Evolutionary conservation across 1,284 basidiomycete species (phyloP).

Genomic region (Leccinum pachyderme): DNA sequence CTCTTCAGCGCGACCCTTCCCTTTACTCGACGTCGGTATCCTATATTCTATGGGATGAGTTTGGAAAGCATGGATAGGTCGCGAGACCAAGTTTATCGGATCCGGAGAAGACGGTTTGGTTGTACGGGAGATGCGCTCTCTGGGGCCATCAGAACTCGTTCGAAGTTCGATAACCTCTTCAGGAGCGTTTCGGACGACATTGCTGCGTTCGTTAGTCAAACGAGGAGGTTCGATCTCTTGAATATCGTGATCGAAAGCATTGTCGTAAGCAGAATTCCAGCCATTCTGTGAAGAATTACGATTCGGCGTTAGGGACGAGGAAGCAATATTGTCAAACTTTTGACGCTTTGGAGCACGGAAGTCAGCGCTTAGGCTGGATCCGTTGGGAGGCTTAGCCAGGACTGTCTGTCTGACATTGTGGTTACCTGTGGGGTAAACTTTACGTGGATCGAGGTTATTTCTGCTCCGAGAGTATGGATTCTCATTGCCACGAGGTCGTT

Average conservation of each 20-base stretch:
- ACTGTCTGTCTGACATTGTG: conserved; percentile 25
- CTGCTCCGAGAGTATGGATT: conserved; percentile 19
- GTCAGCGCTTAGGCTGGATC: not conserved
- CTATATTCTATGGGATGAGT: conserved; percentile 16
- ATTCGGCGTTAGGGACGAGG: not conserved
- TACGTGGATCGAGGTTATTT: conserved; percentile 1
- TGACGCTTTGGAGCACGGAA: conserved; percentile 23
- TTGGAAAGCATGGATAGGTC: conserved; percentile 19
- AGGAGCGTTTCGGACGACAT: conserved; percentile 11
- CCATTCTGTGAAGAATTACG: conserved; percentile 6
- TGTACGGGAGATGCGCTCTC: conserved; percentile 15
- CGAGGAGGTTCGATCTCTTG: conserved; percentile 15
- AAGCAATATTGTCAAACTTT: conserved; percentile 15
- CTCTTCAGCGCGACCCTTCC: conserved; percentile 24
- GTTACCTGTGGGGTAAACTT: conserved; percentile 17
- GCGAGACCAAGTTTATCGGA: conserved; percentile 8
- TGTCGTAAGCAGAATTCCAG: not conserved
- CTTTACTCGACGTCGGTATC: conserved; percentile 15
- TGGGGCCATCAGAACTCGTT: conserved; percentile 24
- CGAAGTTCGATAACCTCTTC: conserved; percentile 25
- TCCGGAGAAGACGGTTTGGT: conserved; percentile 26
- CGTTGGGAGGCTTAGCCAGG: conserved; percentile 10
- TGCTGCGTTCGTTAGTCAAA: not conserved
- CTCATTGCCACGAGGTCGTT: conserved; percentile 7
- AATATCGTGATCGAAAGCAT: conserved; percentile 22